These are phyloP conservation scores for Sporothrix schenckii DNA, from an alignment of 2,329 filamentous ascomycete genomes.

Conservation along the genomic window DNA sequence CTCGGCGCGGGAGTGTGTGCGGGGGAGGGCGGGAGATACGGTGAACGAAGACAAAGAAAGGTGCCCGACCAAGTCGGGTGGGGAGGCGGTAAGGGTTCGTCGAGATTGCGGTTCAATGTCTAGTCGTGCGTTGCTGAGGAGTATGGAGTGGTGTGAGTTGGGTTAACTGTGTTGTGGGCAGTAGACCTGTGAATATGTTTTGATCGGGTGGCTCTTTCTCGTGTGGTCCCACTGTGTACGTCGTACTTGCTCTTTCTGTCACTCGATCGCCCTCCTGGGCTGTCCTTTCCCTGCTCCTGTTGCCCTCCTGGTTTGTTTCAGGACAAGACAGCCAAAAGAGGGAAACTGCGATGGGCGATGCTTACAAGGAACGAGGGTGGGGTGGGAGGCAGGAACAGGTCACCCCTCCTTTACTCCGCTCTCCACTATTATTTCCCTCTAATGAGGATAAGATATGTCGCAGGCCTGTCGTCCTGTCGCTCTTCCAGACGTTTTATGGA, in stretches of 20 bases:
- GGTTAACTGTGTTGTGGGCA: neutral
- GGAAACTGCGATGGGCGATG: conserved; percentile 32
- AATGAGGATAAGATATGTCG: conserved; percentile 11
- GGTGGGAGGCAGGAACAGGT: conserved; percentile 4
- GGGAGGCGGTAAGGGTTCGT: neutral
- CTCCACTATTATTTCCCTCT: conserved; percentile 25
- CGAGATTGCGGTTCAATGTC: neutral
- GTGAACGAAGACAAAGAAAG: conserved; percentile 24
- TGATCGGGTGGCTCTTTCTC: conserved; percentile 18
- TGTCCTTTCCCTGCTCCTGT: conserved; percentile 20
- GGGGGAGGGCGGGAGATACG: conserved; percentile 20
- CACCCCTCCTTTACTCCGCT: conserved; percentile 29
- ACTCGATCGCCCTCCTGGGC: conserved; percentile 24
- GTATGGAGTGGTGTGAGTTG: neutral
- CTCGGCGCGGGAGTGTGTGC: neutral
- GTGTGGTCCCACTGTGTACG: neutral
- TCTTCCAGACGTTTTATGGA: conserved; percentile 20
- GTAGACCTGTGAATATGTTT: neutral
- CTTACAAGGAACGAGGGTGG: conserved; percentile 2
- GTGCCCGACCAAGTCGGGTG: conserved; percentile 19
- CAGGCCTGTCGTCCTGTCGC: conserved; percentile 9
- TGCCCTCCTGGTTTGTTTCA: conserved; percentile 34
- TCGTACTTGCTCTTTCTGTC: conserved; percentile 21
- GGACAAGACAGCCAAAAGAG: conserved; percentile 32
- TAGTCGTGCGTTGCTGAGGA: conserved; percentile 3